These are phyloP conservation scores for Citropsis articulata DNA, from an alignment of 345 rosid genomes.

Conservation along the genomic window DNA sequence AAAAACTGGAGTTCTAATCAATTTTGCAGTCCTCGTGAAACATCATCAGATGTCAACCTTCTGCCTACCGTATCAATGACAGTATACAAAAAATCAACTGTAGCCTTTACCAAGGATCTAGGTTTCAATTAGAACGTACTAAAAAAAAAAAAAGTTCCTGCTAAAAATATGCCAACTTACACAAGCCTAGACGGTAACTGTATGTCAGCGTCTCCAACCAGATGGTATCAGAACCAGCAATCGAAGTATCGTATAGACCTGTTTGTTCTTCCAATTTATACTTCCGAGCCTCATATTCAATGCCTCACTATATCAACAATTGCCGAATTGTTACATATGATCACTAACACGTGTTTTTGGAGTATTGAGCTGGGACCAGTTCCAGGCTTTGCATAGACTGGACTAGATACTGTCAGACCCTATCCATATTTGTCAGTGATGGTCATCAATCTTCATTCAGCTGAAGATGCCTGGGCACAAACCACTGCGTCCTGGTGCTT, in stretches of 20 bases:
- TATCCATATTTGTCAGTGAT: background rate
- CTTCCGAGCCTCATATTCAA: background rate
- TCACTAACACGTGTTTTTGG: background rate
- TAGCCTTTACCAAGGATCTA: background rate
- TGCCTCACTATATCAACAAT: constrained; percentile 26
- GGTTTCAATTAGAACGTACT: background rate
- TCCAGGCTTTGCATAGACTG: background rate
- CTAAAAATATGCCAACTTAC: background rate
- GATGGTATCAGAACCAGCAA: background rate
- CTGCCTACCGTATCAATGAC: background rate
- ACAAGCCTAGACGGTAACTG: background rate
- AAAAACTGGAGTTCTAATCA: no score
- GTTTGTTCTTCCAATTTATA: constrained; percentile 1
- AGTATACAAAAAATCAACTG: background rate
- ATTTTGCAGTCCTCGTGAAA: no score
- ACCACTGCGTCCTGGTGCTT: background rate
- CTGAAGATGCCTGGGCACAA: background rate
- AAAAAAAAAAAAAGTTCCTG: background rate
- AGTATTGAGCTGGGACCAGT: background rate
- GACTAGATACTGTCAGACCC: background rate
- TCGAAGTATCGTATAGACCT: background rate
- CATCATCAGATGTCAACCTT: background rate
- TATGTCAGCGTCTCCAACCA: background rate
- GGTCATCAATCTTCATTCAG: background rate
- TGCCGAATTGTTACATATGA: constrained; percentile 13